A percentile compares a stretch with the other conserved stretches of the same genome.
Evolutionary conservation across 768 basidiomycete genomes (phyloP).

Genomic region (Pisolithus sp.): DNA sequence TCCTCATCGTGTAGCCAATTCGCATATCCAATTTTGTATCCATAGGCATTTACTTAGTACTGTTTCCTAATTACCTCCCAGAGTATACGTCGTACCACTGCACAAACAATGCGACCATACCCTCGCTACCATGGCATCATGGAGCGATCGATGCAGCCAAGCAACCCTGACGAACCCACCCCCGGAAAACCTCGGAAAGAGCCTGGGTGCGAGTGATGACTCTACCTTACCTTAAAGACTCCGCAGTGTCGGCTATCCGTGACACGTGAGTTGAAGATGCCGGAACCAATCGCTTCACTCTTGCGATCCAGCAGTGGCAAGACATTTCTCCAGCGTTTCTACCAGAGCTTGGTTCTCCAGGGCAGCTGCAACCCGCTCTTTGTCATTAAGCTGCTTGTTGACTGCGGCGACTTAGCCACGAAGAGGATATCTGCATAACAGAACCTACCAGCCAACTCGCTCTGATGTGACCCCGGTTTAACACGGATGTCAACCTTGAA

Average conservation of each 20-base stretch:
- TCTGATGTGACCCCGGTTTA: slow-evolving; percentile 93
- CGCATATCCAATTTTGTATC: slow-evolving; percentile 4
- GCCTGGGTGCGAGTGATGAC: background rate
- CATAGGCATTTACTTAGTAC: background rate
- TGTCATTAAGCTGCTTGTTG: slow-evolving; percentile 98
- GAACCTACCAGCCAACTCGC: slow-evolving; percentile 74
- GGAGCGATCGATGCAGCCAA: no score
- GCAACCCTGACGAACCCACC: no score
- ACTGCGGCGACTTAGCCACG: slow-evolving; percentile 41
- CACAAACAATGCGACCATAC: slow-evolving; percentile 15
- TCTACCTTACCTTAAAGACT: background rate
- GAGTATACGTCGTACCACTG: slow-evolving; percentile 7
- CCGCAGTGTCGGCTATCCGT: background rate
- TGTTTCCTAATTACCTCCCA: slow-evolving; percentile 2
- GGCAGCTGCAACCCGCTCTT: slow-evolving; percentile 95
- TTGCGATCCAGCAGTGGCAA: slow-evolving; percentile 32
- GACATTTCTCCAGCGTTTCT: slow-evolving; percentile 79
- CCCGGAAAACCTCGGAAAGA: background rate
- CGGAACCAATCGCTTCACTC: background rate
- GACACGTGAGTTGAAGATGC: no score
- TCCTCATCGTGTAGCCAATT: slow-evolving; percentile 4
- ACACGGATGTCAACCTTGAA: slow-evolving; percentile 94
- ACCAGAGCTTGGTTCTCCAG: slow-evolving; percentile 86
- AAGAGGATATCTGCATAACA: background rate
- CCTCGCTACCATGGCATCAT: no score